These are phyloP conservation scores for Nyssa sinensis DNA, from an alignment of 148 eudicot genomes.

Conservation along the genomic window DNA sequence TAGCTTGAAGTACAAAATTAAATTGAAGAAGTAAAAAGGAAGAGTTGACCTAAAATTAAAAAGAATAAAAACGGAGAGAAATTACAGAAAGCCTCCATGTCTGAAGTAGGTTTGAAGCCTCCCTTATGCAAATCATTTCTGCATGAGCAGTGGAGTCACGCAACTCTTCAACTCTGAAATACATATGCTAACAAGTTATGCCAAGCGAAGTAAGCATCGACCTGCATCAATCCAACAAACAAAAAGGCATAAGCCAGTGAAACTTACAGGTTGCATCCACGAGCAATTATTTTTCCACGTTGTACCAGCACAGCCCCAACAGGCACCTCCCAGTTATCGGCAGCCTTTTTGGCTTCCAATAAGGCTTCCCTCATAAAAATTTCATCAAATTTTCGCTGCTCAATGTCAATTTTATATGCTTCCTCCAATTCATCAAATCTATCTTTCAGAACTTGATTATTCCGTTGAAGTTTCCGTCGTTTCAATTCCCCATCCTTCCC, in stretches of 20 bases:
- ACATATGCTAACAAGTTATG: conserved; percentile 3
- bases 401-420: conserved; percentile 68
- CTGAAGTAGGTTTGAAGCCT: conserved; percentile 71
- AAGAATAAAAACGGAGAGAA: conserved; percentile 4
- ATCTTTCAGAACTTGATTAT: conserved; percentile 52
- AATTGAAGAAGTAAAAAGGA: neutral
- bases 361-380: conserved; percentile 91
- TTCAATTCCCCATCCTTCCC: conserved; percentile 39
- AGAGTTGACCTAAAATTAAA: neutral
- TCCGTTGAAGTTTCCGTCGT: conserved; percentile 53
- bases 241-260: conserved; percentile 3
- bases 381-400: conserved; percentile 75
- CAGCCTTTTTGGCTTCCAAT: conserved; percentile 83
- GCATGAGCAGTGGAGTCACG: conserved; percentile 98
- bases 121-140: conserved; percentile 87
- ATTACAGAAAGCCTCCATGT: conserved; percentile 89
- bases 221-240: conserved; percentile 6
- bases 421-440: conserved; percentile 84
- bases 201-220: neutral
- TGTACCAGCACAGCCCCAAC: conserved; percentile 94
- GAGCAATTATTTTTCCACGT: conserved; percentile 80
- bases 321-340: conserved; percentile 96
- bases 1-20: neutral
- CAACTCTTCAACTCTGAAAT: conserved; percentile 80
- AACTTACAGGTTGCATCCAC: conserved; percentile 87